Evolutionary conservation across 2,329 filamentous ascomycete genomes (phyloP), one percentile per base, ranked within the genome.

Genomic region (Fusarium sp.): DNA sequence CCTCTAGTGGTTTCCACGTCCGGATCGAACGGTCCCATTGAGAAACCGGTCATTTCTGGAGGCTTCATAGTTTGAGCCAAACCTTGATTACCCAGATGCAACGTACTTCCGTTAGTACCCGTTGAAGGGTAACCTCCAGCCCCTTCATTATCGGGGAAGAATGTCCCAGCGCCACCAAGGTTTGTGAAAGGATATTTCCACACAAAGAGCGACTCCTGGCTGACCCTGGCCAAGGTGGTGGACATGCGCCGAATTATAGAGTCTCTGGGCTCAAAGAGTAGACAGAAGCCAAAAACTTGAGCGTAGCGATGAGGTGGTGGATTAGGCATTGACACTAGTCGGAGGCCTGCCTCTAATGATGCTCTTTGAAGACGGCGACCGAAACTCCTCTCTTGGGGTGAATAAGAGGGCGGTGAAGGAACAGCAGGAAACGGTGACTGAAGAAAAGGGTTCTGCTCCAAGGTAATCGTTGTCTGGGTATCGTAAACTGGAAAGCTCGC

Each of bases 251-350:
- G 67, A 29, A 85, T 65, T 57, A 90, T 88, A 40, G 78, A 72
- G 7, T 86, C 84, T 7, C 79, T 79, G 2, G 81, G 79, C 73
- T 90, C 85, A 65, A 90, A 90, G 27, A 89, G 84, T 20, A 91
- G 80, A n/a, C 88, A 89, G 60, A 94, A 91, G 37, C 88, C 90
- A 77, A 94, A 94, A 2, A 90, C 84, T 34, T 85, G 84, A n/a
- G 82, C 80, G 58, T 89, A 82, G 2, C 78, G 78, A 4, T 81
- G 77, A 3, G 84, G 83, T 0, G 86, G 83, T 49, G 87, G 84
- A 68, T 83, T 79, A 4, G 80, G 74, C 76, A 83, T 83, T 16
- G 77, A 81, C 4, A 92, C 82, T 2, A 94, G 79, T 4, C 82
- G 80, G 60, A 90, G 87, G 1, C 85, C 92, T 27, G 83, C 80